phyloP scores from a whole-genome alignment of 805 yeast species.

The Starmerella lactis-condensi region DNA sequence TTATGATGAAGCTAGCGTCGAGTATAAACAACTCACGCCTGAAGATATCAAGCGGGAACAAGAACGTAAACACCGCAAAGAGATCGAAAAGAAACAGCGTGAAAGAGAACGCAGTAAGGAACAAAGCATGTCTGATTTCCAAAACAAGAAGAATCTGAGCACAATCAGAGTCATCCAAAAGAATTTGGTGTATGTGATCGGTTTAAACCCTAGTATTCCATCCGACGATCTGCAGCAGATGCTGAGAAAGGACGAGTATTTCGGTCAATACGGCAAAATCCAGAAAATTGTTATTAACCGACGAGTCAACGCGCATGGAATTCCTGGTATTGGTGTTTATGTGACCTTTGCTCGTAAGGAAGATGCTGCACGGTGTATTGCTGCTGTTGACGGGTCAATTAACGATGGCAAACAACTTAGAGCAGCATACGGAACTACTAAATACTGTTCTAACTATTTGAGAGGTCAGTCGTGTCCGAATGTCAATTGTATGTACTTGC shows the following conservation, averaged over 20 bases:
- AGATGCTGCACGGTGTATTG: constrained; percentile 86
- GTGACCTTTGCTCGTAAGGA: constrained; percentile 86
- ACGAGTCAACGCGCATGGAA: constrained; percentile 39
- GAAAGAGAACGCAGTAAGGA: constrained; percentile 91
- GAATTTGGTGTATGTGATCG: constrained; percentile 89
- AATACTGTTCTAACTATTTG: constrained; percentile 89
- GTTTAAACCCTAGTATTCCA: constrained; percentile 69
- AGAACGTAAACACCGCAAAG: constrained; percentile 59
- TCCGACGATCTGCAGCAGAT: constrained; percentile 72
- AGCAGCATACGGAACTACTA: constrained; percentile 97
- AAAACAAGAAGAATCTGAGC: constrained; percentile 62
- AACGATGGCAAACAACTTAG: constrained; percentile 77
- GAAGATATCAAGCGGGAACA: constrained; percentile 81
- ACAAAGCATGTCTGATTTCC: constrained; percentile 28
- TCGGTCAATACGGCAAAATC: constrained; percentile 96
- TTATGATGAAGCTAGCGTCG: constrained; percentile 84
- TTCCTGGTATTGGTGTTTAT: constrained; percentile 81
- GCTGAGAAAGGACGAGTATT: constrained; percentile 74
- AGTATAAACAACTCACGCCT: constrained; percentile 60
- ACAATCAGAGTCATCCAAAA: constrained; percentile 98
- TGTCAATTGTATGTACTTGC: constrained; percentile 96
- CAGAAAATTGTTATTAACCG: constrained; percentile 81
- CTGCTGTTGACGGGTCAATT: constrained; percentile 77
- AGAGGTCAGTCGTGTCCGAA: constrained; percentile 94
- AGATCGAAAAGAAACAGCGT: constrained; percentile 50